Evolutionary conservation across 2,329 filamentous ascomycete genomes (phyloP).

Genomic region (Talaromyces amestolkiae): DNA sequence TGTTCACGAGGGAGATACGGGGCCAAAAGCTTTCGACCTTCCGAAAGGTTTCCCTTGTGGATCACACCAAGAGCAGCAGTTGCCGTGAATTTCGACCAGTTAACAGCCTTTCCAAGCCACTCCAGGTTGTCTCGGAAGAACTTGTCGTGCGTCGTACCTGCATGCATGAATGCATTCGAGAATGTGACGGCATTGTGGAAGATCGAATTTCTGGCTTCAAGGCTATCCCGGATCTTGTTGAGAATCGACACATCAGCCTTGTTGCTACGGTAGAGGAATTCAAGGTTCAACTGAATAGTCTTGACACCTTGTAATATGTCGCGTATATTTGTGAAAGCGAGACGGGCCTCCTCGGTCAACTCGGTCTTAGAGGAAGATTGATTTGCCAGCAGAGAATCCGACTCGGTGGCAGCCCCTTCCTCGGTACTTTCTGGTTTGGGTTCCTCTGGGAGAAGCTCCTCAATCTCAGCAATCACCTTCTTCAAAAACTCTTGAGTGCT

Average conservation of each 20-base stretch:
- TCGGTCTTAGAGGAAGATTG: slow-evolving; percentile 48
- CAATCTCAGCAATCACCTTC: slow-evolving; percentile 60
- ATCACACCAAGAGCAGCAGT: slow-evolving; percentile 96
- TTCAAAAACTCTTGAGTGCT: slow-evolving; percentile 94
- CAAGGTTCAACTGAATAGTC: slow-evolving; percentile 89
- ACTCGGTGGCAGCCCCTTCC: slow-evolving; percentile 55
- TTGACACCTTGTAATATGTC: slow-evolving; percentile 80
- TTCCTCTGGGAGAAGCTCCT: slow-evolving; percentile 68
- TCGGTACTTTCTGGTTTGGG: slow-evolving; percentile 47
- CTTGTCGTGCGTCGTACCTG: slow-evolving; percentile 94
- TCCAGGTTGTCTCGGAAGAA: slow-evolving; percentile 98
- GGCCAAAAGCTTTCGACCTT: slow-evolving; percentile 88
- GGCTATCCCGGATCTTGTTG: slow-evolving; percentile 92
- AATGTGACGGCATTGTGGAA: slow-evolving; percentile 98
- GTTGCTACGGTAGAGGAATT: slow-evolving; percentile 95
- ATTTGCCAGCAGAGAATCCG: slow-evolving; percentile 58
- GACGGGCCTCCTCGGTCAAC: slow-evolving; percentile 50
- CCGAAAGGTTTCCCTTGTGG: slow-evolving; percentile 88
- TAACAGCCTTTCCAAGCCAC: slow-evolving; percentile 96
- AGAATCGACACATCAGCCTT: slow-evolving; percentile 87
- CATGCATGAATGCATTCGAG: slow-evolving; percentile 98
- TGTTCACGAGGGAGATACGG: slow-evolving; percentile 81
- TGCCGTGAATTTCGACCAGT: slow-evolving; percentile 99
- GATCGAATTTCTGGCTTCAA: slow-evolving; percentile 95
- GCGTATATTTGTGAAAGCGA: slow-evolving; percentile 57